Evolutionary conservation across 768 basidiomycete species (phyloP), one percentile per base, ranked within the genome.

Genomic region (Collybiopsis luxurians): DNA sequence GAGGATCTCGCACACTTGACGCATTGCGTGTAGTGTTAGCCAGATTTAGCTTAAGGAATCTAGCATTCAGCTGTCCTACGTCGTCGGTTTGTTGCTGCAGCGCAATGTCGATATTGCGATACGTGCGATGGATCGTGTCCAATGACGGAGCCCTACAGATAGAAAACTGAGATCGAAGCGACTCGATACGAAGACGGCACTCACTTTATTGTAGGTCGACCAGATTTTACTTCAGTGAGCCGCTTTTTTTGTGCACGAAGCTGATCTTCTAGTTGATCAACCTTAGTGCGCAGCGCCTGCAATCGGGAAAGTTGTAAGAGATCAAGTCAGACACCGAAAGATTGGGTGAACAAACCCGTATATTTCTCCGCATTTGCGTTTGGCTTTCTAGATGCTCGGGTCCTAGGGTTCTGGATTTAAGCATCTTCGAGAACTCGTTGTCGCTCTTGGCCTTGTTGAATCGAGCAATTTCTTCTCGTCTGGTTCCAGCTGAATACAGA

Each of bases 361-460:
- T 84, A 59, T 79, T 77, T 61, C 86, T 82, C 30, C 93, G 79
- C 26, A 98, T 73, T 54, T 86, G 84, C 1, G 78, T 82, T 66
- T 95, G 95, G 1, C 84, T 87, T 66, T 95, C 93, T 13, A 86
- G 76, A 65, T 94, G 88, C 64, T 98, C 93, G 0, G 96, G 93
- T 12, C 89, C 89, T n/a, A 95, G 71, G n/a, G 87, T 85, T 46
- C 89, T 79, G 2, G 83, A 75, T 64, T 83, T 85, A 53, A 92
- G 71, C 76, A 89, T 82, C 64, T 84, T 87, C 10, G 85, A 81
- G 67, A 95, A 92, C 54, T 89, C 88, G 2, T 84, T 79, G 65
- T 98, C 94, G 28, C 78, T 79, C 58, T 84, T 84, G 1, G 93
- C 94, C 62, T 83, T 84, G 54, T 86, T 78, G 69, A 92, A 95